Conservation (phyloP, 805 yeast genomes). For the Ogataea nakhonphanomensis region DNA sequence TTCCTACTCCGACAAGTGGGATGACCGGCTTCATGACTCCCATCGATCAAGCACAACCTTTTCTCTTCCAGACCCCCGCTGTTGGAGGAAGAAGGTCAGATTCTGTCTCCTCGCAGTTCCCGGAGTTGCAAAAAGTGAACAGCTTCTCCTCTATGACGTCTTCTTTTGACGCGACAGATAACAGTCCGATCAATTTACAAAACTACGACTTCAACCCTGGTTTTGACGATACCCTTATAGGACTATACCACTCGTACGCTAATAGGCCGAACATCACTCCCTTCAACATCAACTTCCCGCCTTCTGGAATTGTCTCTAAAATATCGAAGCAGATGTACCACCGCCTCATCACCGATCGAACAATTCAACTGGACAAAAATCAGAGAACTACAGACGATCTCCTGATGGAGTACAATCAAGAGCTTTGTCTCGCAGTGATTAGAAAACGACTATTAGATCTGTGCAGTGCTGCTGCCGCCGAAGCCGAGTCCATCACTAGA, state of each 20-base stretch:
- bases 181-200: conserved; percentile 20
- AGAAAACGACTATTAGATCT: conserved; percentile 33
- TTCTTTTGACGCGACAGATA: conserved; percentile 15
- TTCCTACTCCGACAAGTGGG: conserved; percentile 2
- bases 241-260: conserved; percentile 45
- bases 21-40: conserved; percentile 22
- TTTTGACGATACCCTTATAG: conserved; percentile 45
- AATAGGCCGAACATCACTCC: conserved; percentile 65
- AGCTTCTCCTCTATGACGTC: conserved; percentile 25
- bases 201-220: conserved; percentile 32
- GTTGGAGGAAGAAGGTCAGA: conserved; percentile 16
- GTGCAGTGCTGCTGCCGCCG: conserved; percentile 25
- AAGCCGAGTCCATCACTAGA: conserved; percentile 24
- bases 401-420: conserved; percentile 22
- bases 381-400: conserved; percentile 28
- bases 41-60: conserved; percentile 20
- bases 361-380: conserved; percentile 26
- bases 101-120: conserved; percentile 18
- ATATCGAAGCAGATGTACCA: conserved; percentile 54
- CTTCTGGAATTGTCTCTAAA: conserved; percentile 59
- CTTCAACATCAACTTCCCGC: conserved; percentile 61
- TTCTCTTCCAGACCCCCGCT: conserved; percentile 24
- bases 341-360: conserved; percentile 16
- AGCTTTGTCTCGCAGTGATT: conserved; percentile 29
- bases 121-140: conserved; percentile 22